phyloP scores from a whole-genome alignment of 768 basidiomycete species.

The Lentinula sp. region DNA sequence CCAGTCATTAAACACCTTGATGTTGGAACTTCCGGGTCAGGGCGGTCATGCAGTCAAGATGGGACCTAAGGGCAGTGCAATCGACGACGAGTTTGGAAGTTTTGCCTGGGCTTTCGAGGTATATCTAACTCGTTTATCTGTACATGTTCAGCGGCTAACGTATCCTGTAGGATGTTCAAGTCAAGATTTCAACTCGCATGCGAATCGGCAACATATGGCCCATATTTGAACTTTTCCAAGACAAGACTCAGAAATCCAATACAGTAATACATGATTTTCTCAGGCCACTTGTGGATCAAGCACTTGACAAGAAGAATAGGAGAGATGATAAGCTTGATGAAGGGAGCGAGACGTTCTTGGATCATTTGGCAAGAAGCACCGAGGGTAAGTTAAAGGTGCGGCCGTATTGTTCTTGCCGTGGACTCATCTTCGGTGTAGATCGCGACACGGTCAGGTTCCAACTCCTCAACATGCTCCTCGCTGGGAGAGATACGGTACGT shows the following conservation, averaged over 20 bases:
- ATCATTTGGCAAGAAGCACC: not conserved
- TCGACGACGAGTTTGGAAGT: slow-evolving; percentile 30
- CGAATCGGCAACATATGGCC: slow-evolving; percentile 7
- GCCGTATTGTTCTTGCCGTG: not conserved
- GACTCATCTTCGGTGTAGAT: slow-evolving; percentile 25
- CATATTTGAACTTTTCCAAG: slow-evolving; percentile 8
- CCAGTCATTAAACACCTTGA: slow-evolving; percentile 32
- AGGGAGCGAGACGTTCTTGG: slow-evolving; percentile 13
- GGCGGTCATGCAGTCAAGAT: slow-evolving; percentile 11
- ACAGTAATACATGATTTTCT: slow-evolving; percentile 23
- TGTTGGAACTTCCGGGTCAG: slow-evolving; percentile 25
- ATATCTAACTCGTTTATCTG: not conserved
- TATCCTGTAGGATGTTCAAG: not conserved
- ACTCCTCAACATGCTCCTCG: slow-evolving; percentile 48
- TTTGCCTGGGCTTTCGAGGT: slow-evolving; percentile 33
- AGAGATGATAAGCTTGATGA: slow-evolving; percentile 20
- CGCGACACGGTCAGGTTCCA: slow-evolving; percentile 41
- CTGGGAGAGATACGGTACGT: slow-evolving; percentile 48
- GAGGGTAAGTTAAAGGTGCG: not conserved
- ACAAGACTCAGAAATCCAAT: slow-evolving; percentile 4
- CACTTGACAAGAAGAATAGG: slow-evolving; percentile 23
- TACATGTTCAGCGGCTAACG: not conserved
- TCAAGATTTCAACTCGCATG: slow-evolving; percentile 5
- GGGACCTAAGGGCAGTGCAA: slow-evolving; percentile 29
- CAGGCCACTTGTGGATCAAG: slow-evolving; percentile 34